These are phyloP conservation scores for Diplodia mutila DNA, from an alignment of 2,329 filamentous ascomycete species.

Conservation along the genomic window DNA sequence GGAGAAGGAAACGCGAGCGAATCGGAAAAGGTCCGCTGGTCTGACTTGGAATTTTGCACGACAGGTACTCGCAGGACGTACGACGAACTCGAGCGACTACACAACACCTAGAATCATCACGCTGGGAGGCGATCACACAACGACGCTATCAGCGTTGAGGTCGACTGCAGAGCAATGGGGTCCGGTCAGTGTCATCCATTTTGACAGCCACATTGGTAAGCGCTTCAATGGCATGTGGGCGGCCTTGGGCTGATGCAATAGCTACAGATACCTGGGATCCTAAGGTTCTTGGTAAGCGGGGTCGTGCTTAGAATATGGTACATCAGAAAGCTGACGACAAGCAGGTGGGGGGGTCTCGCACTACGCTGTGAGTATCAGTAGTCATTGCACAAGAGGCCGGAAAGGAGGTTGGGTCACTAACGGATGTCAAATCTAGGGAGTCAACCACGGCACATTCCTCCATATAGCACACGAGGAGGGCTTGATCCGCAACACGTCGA, in stretches of 20 bases:
- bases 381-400: neutral
- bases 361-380: conserved; percentile 56
- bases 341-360: conserved; percentile 61
- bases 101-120: conserved; percentile 56
- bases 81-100: conserved; percentile 51
- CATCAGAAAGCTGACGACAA: conserved; percentile 24
- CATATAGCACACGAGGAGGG: conserved; percentile 67
- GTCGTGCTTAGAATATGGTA: neutral
- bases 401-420: neutral
- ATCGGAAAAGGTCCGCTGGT: neutral
- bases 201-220: conserved; percentile 56
- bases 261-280: conserved; percentile 60
- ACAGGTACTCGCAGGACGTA: conserved; percentile 51
- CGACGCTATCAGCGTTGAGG: conserved; percentile 56
- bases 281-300: conserved; percentile 51
- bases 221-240: neutral
- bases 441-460: conserved; percentile 66
- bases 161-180: conserved; percentile 58
- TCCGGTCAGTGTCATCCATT: conserved; percentile 60
- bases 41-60: neutral
- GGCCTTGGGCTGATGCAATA: conserved; percentile 2
- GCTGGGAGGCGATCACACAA: conserved; percentile 61
- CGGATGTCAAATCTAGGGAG: conserved; percentile 41
- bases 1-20: neutral
- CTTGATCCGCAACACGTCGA: conserved; percentile 60